Evolutionary conservation across 371 early-diverging fungal genomes (phyloP).

Genomic region (Neoconidiobolus thromboides): DNA sequence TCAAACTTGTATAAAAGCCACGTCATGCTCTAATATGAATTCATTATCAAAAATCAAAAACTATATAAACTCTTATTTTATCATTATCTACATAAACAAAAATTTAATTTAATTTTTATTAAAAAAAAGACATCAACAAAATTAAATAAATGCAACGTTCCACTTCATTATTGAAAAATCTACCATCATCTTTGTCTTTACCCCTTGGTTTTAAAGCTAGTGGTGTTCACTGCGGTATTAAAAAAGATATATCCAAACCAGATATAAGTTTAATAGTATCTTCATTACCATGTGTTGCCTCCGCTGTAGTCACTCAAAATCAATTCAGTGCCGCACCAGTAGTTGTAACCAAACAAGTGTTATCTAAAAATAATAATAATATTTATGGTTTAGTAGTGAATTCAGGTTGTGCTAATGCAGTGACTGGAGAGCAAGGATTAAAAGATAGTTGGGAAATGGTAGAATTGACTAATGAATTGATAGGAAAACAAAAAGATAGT

Average conservation of each 20-base stretch:
- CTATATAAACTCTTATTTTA: no score
- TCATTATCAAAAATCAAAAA: no score
- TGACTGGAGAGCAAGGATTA: slow-evolving; percentile 73
- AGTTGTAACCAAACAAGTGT: slow-evolving; percentile 37
- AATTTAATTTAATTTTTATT: no score
- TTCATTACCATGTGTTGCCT: slow-evolving; percentile 47
- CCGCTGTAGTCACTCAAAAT: slow-evolving; percentile 86
- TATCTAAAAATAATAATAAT: slow-evolving; percentile 24
- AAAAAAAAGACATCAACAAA: no score
- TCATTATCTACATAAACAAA: no score
- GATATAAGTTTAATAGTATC: slow-evolving; percentile 74
- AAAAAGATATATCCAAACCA: slow-evolving; percentile 43
- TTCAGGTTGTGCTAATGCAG: slow-evolving; percentile 91
- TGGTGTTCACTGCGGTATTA: slow-evolving; percentile 56
- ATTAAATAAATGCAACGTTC: no score
- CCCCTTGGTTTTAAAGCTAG: slow-evolving; percentile 70
- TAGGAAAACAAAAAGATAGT: slow-evolving; percentile 16
- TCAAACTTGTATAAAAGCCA: no score
- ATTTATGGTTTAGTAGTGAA: slow-evolving; percentile 62
- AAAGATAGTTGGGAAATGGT: slow-evolving; percentile 58
- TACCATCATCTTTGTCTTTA: no score
- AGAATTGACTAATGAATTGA: slow-evolving; percentile 23
- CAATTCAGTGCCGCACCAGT: slow-evolving; percentile 87
- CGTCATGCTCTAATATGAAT: no score
- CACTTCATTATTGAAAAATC: no score